Evolutionary conservation across 352 stramenopile species (phyloP).

Genomic region (Salisapilia sapeloensis): DNA sequence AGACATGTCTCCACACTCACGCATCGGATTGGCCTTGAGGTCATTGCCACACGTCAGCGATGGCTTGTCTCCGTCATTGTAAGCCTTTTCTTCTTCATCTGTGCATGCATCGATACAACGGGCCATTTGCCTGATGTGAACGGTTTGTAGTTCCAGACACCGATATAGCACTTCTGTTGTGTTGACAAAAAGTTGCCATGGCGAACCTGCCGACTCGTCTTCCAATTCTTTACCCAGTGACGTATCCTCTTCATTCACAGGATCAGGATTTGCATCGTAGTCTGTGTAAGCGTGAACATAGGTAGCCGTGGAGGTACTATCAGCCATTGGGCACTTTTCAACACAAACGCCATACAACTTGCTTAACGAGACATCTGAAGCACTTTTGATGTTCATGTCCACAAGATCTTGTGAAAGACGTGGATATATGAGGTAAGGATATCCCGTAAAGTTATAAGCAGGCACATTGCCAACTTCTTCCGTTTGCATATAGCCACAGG

Average conservation of each 20-base stretch:
- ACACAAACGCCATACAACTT: slow-evolving; percentile 32
- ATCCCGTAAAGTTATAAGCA: slow-evolving; percentile 46
- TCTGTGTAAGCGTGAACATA: slow-evolving; percentile 50
- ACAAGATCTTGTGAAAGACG: slow-evolving; percentile 41
- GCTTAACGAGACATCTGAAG: slow-evolving; percentile 4
- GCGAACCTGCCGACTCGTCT: slow-evolving; percentile 31
- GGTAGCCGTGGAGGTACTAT: slow-evolving; percentile 9
- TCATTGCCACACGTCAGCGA: slow-evolving; percentile 19
- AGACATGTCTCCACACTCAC: slow-evolving; percentile 23
- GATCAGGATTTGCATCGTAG: slow-evolving; percentile 15
- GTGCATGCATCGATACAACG: slow-evolving; percentile 53
- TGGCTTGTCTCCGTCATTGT: slow-evolving; percentile 6
- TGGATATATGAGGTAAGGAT: slow-evolving; percentile 56
- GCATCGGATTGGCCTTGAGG: slow-evolving; percentile 22
- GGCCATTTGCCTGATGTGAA: slow-evolving; percentile 17
- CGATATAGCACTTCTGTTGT: slow-evolving; percentile 48
- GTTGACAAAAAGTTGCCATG: slow-evolving; percentile 41
- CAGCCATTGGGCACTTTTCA: slow-evolving; percentile 26
- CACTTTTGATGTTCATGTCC: slow-evolving; percentile 3
- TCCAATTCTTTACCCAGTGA: slow-evolving; percentile 14
- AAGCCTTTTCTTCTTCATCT: slow-evolving; percentile 16
- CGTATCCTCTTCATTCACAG: slow-evolving; percentile 13
- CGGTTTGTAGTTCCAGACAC: slow-evolving; percentile 44
- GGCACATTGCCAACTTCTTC: slow-evolving; percentile 19
- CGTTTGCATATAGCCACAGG: slow-evolving; percentile 34